phyloP scores from a whole-genome alignment of 495 filamentous ascomycete species.

The Penicillium bovifimosum region DNA sequence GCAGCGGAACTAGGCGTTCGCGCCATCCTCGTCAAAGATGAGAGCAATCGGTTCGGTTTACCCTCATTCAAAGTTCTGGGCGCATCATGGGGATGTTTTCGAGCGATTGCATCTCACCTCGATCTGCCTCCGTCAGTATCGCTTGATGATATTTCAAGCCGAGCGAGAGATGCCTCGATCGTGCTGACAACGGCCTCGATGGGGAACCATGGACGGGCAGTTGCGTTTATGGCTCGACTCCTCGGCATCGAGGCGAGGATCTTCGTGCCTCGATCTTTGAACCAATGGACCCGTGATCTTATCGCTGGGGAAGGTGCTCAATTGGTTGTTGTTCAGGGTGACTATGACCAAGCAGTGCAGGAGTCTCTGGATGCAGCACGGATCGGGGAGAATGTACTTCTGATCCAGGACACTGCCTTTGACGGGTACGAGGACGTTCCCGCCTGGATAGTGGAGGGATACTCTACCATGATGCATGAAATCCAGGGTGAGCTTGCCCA shows the following conservation, averaged over 20 bases:
- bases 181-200: constrained; percentile 54
- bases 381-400: constrained; percentile 30
- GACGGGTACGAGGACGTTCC: constrained; percentile 58
- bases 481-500: constrained; percentile 48
- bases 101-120: constrained; percentile 43
- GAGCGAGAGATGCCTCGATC: constrained; percentile 26
- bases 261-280: constrained; percentile 53
- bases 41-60: constrained; percentile 54
- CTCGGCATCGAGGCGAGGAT: constrained; percentile 47
- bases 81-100: constrained; percentile 65
- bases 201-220: constrained; percentile 69
- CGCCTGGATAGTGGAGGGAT: constrained; percentile 68
- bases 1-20: constrained; percentile 51
- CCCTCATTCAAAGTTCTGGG: constrained; percentile 75
- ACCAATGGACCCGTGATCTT: constrained; percentile 40
- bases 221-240: constrained; percentile 56
- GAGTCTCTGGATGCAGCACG: constrained; percentile 35
- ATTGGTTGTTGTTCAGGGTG: constrained; percentile 46
- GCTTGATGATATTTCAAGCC: constrained; percentile 35
- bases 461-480: constrained; percentile 62
- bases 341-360: constrained; percentile 56
- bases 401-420: constrained; percentile 63
- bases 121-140: constrained; percentile 30
- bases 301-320: constrained; percentile 55
- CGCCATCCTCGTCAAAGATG: constrained; percentile 54